Conservation (phyloP, 2,329 filamentous ascomycete genomes). For the Sclerotinia minor region DNA sequence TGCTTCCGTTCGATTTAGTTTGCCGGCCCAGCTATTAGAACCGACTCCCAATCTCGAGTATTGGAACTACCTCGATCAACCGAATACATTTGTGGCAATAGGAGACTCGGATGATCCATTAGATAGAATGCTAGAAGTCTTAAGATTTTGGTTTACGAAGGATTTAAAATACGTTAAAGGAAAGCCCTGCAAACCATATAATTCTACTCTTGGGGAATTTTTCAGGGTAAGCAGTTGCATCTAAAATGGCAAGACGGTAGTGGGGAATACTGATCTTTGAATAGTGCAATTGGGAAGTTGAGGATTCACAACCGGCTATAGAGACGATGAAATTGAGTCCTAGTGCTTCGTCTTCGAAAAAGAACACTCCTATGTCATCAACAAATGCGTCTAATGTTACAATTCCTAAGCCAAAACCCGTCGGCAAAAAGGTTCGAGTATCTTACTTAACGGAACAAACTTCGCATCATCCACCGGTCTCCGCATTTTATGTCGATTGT, state of each 20-base stretch:
- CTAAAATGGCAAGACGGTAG: not conserved
- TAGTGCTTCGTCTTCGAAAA: conserved; percentile 20
- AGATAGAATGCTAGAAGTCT: conserved; percentile 89
- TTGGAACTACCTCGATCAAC: conserved; percentile 96
- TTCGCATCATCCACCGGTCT: conserved; percentile 95
- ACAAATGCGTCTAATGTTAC: conserved; percentile 32
- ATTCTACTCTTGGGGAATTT: conserved; percentile 94
- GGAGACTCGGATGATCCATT: conserved; percentile 89
- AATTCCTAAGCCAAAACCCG: conserved; percentile 27
- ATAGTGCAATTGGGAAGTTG: conserved; percentile 93
- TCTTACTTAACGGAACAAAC: conserved; percentile 98
- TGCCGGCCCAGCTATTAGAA: conserved; percentile 92
- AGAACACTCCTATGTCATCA: conserved; percentile 28
- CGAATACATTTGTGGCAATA: conserved; percentile 80
- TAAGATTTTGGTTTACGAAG: conserved; percentile 99
- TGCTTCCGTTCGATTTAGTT: conserved; percentile 90
- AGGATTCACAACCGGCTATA: conserved; percentile 71
- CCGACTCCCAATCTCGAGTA: conserved; percentile 97
- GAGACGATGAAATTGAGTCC: conserved; percentile 28
- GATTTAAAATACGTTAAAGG: conserved; percentile 99
- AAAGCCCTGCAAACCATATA: conserved; percentile 98
- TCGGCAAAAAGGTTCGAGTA: conserved; percentile 68
- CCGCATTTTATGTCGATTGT: conserved; percentile 91
- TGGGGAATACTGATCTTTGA: conserved; percentile 25
- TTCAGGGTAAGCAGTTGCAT: conserved; percentile 67